A percentile compares a stretch with the other conserved stretches of the same genome.
Conservation (phyloP, 257 asterid genomes). For the Nicotiana obtusifolia region DNA sequence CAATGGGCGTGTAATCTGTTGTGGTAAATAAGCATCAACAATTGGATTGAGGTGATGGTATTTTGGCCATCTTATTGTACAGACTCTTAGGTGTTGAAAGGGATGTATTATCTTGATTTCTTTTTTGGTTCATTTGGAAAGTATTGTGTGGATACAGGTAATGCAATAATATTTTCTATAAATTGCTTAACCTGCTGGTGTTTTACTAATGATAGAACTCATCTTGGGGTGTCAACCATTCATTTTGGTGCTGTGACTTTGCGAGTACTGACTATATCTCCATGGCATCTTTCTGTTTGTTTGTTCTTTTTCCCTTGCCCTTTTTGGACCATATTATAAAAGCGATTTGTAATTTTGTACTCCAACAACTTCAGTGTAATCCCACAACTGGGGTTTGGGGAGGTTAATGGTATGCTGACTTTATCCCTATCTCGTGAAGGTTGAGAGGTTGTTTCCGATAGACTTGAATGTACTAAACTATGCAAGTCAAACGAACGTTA, state of each 20-base stretch:
- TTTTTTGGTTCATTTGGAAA: not conserved
- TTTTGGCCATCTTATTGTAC: slow-evolving; percentile 3
- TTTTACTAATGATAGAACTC: not conserved
- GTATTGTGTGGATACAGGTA: not conserved
- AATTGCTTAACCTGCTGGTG: not conserved
- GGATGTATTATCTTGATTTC: not conserved
- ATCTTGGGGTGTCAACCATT: not conserved
- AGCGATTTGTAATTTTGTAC: too few species aligned
- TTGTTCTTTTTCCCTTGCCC: not conserved
- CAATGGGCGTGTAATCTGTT: not conserved
- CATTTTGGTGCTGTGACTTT: not conserved
- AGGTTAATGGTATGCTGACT: too few species aligned
- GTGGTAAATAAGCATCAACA: slow-evolving; percentile 1
- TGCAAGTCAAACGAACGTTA: too few species aligned
- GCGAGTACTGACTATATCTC: not conserved
- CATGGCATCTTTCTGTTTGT: not conserved
- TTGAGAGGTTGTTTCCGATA: too few species aligned
- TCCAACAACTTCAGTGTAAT: too few species aligned
- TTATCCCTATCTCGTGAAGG: too few species aligned
- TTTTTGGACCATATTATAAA: not conserved
- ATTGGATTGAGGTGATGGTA: not conserved
- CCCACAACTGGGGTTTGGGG: too few species aligned
- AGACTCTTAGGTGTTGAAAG: not conserved
- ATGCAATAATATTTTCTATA: not conserved
- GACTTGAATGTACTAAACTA: too few species aligned